Conservation (phyloP, 495 filamentous ascomycete species). For the Margaritispora aquatica region DNA sequence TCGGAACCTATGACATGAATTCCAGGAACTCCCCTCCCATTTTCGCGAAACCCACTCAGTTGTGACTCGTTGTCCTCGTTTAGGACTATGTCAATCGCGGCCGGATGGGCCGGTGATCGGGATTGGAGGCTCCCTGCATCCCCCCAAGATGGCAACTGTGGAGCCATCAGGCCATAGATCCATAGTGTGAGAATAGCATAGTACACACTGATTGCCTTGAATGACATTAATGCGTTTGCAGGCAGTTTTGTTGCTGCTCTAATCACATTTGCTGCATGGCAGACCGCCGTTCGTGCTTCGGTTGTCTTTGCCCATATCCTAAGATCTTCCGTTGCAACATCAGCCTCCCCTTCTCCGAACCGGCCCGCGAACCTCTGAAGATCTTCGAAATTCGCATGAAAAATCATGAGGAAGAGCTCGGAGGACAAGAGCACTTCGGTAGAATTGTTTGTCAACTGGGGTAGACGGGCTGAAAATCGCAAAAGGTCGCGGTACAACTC, state of each 20-base stretch:
- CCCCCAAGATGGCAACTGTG: slow-evolving; percentile 18
- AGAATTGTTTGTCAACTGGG: not conserved
- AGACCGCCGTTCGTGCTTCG: slow-evolving; percentile 50
- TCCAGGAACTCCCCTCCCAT: too few species aligned
- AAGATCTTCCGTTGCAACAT: slow-evolving; percentile 43
- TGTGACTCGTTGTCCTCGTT: too few species aligned
- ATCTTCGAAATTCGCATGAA: slow-evolving; percentile 56
- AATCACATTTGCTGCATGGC: slow-evolving; percentile 58
- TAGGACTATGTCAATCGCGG: too few species aligned
- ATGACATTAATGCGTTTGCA: slow-evolving; percentile 42
- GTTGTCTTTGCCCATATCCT: slow-evolving; percentile 45
- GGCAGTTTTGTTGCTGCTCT: slow-evolving; percentile 44
- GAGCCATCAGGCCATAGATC: slow-evolving; percentile 46
- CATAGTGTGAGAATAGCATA: slow-evolving; percentile 55
- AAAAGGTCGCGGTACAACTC: slow-evolving; percentile 9
- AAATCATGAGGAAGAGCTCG: slow-evolving; percentile 51
- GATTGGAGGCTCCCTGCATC: slow-evolving; percentile 17
- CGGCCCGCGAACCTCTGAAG: slow-evolving; percentile 59
- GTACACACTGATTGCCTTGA: slow-evolving; percentile 53
- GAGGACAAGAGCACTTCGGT: slow-evolving; percentile 32
- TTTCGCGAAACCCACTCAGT: too few species aligned
- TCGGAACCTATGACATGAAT: too few species aligned
- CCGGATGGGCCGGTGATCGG: not conserved
- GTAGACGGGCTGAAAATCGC: not conserved
- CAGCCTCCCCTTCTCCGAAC: slow-evolving; percentile 54